Evolutionary conservation across 129 eudicot genomes (phyloP).

Genomic region (Tagetes patula): DNA sequence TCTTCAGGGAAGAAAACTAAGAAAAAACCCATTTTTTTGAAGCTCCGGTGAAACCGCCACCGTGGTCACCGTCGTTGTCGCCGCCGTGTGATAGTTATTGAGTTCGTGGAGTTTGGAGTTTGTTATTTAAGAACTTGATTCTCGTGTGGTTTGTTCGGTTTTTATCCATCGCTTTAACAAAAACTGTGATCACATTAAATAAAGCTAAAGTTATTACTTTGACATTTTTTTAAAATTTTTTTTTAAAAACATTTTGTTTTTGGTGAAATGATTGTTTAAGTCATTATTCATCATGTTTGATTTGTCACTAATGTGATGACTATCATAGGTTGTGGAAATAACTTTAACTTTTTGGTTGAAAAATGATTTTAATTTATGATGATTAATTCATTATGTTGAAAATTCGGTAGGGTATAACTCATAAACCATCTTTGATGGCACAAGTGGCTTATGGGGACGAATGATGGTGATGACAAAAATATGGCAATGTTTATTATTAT

Average conservation of each 20-base stretch:
- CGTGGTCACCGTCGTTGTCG: neutral
- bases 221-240: too few relatives aligned
- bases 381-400: neutral
- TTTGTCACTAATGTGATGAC: neutral
- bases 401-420: neutral
- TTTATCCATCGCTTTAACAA: too few relatives aligned
- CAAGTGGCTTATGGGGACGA: too few relatives aligned
- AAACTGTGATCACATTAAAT: neutral
- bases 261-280: too few relatives aligned
- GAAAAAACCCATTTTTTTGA: conserved; percentile 61
- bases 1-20: conserved; percentile 78
- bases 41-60: conserved; percentile 25
- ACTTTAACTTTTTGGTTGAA: too few relatives aligned
- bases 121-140: neutral
- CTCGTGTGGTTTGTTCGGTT: neutral
- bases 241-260: too few relatives aligned
- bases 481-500: too few relatives aligned
- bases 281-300: neutral
- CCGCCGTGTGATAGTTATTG: neutral
- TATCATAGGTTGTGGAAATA: neutral
- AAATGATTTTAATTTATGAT: too few relatives aligned
- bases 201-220: neutral
- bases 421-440: too few relatives aligned
- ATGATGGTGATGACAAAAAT: too few relatives aligned
- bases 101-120: neutral